phyloP scores from a whole-genome alignment of 2,329 filamentous ascomycete genomes.

The Hymenoscyphus albidus region DNA sequence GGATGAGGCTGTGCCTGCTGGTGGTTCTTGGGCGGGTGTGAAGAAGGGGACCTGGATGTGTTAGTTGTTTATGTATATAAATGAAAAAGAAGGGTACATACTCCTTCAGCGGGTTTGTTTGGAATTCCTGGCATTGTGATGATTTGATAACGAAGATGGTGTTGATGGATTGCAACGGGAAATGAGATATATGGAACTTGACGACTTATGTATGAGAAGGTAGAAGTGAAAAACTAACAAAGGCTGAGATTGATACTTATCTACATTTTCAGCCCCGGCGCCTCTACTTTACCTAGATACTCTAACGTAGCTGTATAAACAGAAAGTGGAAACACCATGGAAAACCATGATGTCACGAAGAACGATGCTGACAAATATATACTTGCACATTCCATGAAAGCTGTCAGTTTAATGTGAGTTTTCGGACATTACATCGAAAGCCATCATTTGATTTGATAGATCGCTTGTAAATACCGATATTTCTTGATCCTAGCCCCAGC shows the following conservation, averaged over 20 bases:
- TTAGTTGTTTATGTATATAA: conserved; percentile 6
- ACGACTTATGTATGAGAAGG: neutral
- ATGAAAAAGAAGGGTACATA: conserved; percentile 13
- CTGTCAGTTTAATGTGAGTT: neutral
- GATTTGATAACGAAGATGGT: neutral
- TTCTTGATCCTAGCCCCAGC: neutral
- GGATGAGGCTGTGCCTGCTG: conserved; percentile 41
- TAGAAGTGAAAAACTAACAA: neutral
- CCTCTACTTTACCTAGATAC: neutral
- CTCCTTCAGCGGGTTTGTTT: conserved; percentile 28
- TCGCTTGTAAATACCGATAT: neutral
- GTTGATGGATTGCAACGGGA: neutral
- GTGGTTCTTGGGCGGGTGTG: conserved; percentile 45
- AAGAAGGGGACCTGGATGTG: conserved; percentile 39
- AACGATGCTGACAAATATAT: neutral
- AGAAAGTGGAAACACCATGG: neutral
- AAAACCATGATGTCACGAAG: conserved; percentile 5
- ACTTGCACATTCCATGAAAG: neutral
- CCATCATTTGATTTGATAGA: neutral
- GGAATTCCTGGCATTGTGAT: conserved; percentile 18
- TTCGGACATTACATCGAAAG: neutral
- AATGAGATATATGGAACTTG: neutral
- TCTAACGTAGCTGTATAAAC: too few relatives aligned
- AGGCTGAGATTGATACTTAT: neutral
- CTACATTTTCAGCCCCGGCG: neutral